Percentiles rank a stretch among this genome's conserved stretches.
Conservation (phyloP, 768 basidiomycete species). For the Jaapia argillacea region DNA sequence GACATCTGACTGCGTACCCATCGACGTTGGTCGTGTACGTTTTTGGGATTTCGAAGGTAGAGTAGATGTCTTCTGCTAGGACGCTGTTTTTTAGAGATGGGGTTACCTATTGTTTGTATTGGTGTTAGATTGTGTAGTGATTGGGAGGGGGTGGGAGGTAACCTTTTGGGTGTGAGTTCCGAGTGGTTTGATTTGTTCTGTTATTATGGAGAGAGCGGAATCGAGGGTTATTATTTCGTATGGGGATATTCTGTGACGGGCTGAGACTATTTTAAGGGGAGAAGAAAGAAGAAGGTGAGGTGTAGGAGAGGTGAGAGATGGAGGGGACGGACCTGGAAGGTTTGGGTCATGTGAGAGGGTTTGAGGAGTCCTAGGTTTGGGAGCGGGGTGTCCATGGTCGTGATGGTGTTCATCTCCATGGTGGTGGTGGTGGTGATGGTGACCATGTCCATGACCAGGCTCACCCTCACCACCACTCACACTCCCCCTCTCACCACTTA, state of each 20-base stretch:
- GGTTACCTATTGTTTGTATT: slow-evolving; percentile 49
- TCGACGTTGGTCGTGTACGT: slow-evolving; percentile 75
- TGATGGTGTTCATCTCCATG: slow-evolving; percentile 20
- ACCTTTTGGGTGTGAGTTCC: background rate
- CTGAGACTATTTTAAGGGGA: slow-evolving; percentile 35
- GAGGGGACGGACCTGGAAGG: slow-evolving; percentile 40
- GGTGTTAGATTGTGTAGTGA: background rate
- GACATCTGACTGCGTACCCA: slow-evolving; percentile 77
- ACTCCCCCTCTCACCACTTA: slow-evolving; percentile 26
- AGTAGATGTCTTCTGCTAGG: slow-evolving; percentile 66
- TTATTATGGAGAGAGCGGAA: slow-evolving; percentile 49
- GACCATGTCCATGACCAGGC: slow-evolving; percentile 25
- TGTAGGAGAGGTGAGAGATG: background rate
- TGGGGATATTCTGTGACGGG: slow-evolving; percentile 68
- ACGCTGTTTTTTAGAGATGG: slow-evolving; percentile 52
- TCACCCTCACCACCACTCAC: slow-evolving; percentile 13
- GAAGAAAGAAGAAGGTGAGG: slow-evolving; percentile 15
- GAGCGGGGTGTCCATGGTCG: slow-evolving; percentile 28
- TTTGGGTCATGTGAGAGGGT: slow-evolving; percentile 61
- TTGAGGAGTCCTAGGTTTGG: slow-evolving; percentile 49
- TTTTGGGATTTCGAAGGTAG: slow-evolving; percentile 53
- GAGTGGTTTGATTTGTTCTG: slow-evolving; percentile 36
- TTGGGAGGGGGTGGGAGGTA: background rate
- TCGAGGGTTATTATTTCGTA: slow-evolving; percentile 63
- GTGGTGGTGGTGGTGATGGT: slow-evolving; percentile 21